Percentiles rank a stretch among this genome's conserved stretches.
phyloP scores from a whole-genome alignment of 257 asterid genomes.

The Gentiana dahurica region DNA sequence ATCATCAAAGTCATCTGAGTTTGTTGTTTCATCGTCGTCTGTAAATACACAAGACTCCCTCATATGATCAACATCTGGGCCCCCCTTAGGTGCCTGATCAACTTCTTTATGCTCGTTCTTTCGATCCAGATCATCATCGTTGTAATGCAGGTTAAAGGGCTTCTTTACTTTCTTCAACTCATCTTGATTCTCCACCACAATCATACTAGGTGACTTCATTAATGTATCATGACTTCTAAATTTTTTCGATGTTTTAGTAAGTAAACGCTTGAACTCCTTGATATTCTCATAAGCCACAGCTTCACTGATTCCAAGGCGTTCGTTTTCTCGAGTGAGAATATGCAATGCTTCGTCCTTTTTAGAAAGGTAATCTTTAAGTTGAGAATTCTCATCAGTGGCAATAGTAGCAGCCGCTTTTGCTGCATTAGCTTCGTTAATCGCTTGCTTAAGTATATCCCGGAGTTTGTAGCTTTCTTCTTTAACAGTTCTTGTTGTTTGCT shows the following conservation, averaged over 20 bases:
- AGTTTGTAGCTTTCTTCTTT: constrained; percentile 49
- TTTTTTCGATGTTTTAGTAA: no score
- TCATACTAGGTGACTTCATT: constrained; percentile 19
- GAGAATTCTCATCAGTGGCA: constrained; percentile 64
- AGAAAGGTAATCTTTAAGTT: constrained; percentile 38
- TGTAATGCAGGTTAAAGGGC: constrained; percentile 37
- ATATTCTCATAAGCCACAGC: constrained; percentile 17
- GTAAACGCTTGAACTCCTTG: no score
- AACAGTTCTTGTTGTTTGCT: constrained; percentile 34
- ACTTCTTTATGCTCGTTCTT: constrained; percentile 35
- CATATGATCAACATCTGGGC: constrained; percentile 47
- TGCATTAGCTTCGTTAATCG: constrained; percentile 61
- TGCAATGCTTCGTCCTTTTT: constrained; percentile 66
- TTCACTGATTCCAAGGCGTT: constrained; percentile 49
- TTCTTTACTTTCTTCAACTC: constrained; percentile 10
- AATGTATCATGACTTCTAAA: constrained; percentile 6
- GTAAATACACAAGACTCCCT: constrained; percentile 21
- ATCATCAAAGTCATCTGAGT: constrained; percentile 31
- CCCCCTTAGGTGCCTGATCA: constrained; percentile 54
- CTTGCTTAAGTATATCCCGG: constrained; percentile 69
- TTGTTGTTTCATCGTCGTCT: constrained; percentile 23
- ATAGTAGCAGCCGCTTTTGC: constrained; percentile 71
- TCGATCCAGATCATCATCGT: constrained; percentile 20
- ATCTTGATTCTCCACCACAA: constrained; percentile 8
- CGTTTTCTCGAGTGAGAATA: constrained; percentile 47